Evolutionary conservation across 2,329 filamentous ascomycete genomes (phyloP).

Genomic region (Clathrospora elynae): DNA sequence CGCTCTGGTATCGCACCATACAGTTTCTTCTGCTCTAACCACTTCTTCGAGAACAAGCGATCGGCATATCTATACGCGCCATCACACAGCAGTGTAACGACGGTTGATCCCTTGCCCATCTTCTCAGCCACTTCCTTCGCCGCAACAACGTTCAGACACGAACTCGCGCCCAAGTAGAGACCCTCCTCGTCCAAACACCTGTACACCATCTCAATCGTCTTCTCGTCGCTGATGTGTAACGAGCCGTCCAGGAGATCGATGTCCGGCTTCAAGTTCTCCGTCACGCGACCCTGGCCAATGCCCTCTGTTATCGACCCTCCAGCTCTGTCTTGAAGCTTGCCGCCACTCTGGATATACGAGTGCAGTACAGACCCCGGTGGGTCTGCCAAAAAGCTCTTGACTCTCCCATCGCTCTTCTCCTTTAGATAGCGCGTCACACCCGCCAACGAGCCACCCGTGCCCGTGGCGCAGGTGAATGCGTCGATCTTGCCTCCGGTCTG

Average conservation of each 20-base stretch:
- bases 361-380: constrained; percentile 92
- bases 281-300: constrained; percentile 94
- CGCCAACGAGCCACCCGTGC: constrained; percentile 88
- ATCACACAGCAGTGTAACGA: constrained; percentile 93
- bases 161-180: constrained; percentile 91
- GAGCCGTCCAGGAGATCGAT: constrained; percentile 83
- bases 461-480: constrained; percentile 93
- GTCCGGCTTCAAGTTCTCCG: constrained; percentile 90
- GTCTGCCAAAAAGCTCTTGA: constrained; percentile 90
- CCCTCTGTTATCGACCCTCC: constrained; percentile 96
- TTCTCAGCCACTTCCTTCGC: constrained; percentile 92
- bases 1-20: constrained; percentile 80
- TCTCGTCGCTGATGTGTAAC: constrained; percentile 83
- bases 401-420: constrained; percentile 74
- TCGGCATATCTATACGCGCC: constrained; percentile 98
- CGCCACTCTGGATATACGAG: constrained; percentile 85
- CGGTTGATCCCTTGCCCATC: constrained; percentile 83
- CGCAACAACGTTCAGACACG: constrained; percentile 90
- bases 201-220: constrained; percentile 98
- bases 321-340: constrained; percentile 76
- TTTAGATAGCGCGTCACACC: constrained; percentile 89
- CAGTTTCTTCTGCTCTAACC: constrained; percentile 86
- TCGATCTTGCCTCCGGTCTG: constrained; percentile 87
- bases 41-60: constrained; percentile 86
- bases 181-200: constrained; percentile 94